Base-by-base conservation (phyloP, 1,139 yeast genomes). In the Debaryomyces robertsiae region DNA sequence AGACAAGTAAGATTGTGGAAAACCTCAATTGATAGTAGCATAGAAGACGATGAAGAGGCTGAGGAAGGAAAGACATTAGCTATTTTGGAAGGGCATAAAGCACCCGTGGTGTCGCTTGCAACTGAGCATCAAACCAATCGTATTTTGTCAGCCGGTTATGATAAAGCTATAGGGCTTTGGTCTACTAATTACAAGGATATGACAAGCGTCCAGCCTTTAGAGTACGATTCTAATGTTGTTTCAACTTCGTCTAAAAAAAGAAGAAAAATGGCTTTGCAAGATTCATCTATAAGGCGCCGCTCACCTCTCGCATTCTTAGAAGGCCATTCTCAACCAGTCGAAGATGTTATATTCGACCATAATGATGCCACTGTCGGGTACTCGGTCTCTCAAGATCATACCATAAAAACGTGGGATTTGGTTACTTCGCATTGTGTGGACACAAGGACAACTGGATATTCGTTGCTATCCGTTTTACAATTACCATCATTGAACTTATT, bases 381-480 rank as follows among this genome's bases (percentile, higher is more conserved):
- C 65, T 89, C 98, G 0, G 96, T 87, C 1, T 86, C 97, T 3
- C 97, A 90, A 62, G 98, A 93, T 66, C 98, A 93, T 61, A 81
- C 95, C 1, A 81, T 93, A 49, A 86, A 87, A 56, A 93, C 98
- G 0, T 93, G 98, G 98, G 98, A 93, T 68, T 73, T 91, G 54
- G 84, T 88, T 15, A 89, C 97, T 4, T 72, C 85, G 13, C 77
- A 87, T 49, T 81, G 88, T 55, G 84, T 90, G 30, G 97, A 90
- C 59, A 86, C 97, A 4, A 83, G 89, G 63, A 79, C 87, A 17
- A 90, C 98, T 0, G 86, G 93, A n/a, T 90, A 79, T 65, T 84
- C 98, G 6, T 73, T 93, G 47, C 74, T 91, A 36, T 85, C 96
- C 1, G 67, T 91, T 32, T 73, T 83, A 32, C 83, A 84, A 49